A percentile compares a stretch with the other conserved stretches of the same genome.
Evolutionary conservation across 2,329 filamentous ascomycete species (phyloP).

Genomic region (Pseudogymnoascus pannorum): DNA sequence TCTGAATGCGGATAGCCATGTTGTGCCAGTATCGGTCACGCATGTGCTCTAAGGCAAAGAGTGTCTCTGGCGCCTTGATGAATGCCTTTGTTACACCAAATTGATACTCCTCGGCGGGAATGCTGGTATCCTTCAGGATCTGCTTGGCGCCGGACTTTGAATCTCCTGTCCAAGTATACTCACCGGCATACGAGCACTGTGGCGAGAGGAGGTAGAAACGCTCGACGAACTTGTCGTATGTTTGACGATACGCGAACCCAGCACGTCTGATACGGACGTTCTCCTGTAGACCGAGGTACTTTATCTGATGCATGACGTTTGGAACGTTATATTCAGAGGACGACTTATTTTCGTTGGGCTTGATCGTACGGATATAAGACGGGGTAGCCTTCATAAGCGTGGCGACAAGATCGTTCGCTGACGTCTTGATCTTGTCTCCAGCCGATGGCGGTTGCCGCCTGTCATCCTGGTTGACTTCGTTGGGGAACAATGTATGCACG

Average conservation of each 20-base stretch:
- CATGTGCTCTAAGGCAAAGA: conserved; percentile 97
- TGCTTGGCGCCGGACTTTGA: conserved; percentile 81
- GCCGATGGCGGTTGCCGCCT: conserved; percentile 88
- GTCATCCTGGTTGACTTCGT: conserved; percentile 93
- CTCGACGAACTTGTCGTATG: conserved; percentile 96
- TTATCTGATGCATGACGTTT: conserved; percentile 96
- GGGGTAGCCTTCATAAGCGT: conserved; percentile 96
- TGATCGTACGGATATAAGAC: conserved; percentile 97
- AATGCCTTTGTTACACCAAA: conserved; percentile 96
- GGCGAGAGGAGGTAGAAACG: conserved; percentile 93
- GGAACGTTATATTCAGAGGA: conserved; percentile 83
- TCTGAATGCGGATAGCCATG: conserved; percentile 96
- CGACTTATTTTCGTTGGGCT: conserved; percentile 98
- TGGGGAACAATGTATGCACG: conserved; percentile 80
- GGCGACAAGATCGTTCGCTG: conserved; percentile 88
- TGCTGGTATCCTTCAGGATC: conserved; percentile 93
- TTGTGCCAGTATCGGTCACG: conserved; percentile 98
- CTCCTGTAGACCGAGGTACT: conserved; percentile 97
- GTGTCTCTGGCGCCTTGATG: conserved; percentile 93
- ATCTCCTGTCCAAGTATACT: conserved; percentile 92
- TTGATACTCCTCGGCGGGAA: conserved; percentile 91
- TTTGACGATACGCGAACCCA: conserved; percentile 93
- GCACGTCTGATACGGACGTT: conserved; percentile 96
- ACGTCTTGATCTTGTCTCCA: conserved; percentile 90
- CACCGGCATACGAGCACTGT: conserved; percentile 90